Evolutionary conservation across 352 stramenopile species (phyloP).

Genomic region (Phytopythium helicoides): DNA sequence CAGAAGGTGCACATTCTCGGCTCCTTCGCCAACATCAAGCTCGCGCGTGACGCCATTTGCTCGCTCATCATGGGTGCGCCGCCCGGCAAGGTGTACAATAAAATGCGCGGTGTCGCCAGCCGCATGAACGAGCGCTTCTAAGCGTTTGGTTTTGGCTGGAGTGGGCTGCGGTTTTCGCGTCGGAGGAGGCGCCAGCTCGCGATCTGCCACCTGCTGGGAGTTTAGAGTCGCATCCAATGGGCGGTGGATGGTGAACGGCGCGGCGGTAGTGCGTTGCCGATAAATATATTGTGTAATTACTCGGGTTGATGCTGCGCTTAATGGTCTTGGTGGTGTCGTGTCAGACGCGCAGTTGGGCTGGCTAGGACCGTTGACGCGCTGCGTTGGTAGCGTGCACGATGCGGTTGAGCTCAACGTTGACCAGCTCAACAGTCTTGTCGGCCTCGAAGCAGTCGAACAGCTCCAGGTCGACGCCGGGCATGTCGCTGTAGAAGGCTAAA

Average conservation of each 20-base stretch:
- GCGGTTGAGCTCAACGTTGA: slow-evolving; percentile 71
- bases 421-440: slow-evolving; percentile 70
- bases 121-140: slow-evolving; percentile 98
- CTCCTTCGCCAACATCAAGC: slow-evolving; percentile 98
- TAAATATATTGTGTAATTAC: no score
- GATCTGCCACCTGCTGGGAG: no score
- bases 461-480: slow-evolving; percentile 70
- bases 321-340: no score
- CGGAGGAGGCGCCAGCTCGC: no score
- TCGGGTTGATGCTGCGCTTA: no score
- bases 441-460: slow-evolving; percentile 78
- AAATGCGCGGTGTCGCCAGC: slow-evolving; percentile 99
- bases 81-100: slow-evolving; percentile 99
- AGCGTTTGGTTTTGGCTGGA: slow-evolving; percentile 9
- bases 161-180: not conserved
- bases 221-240: no score
- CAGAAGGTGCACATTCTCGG: slow-evolving; percentile 98
- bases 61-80: slow-evolving; percentile 95
- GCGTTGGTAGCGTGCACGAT: slow-evolving; percentile 54
- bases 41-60: slow-evolving; percentile 92
- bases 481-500: slow-evolving; percentile 85
- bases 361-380: slow-evolving; percentile 16
- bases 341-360: slow-evolving; percentile 3
- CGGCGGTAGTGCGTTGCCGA: no score
- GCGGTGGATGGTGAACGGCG: no score